Evolutionary conservation across 192 early-diverging fungal genomes (phyloP), one percentile per base, ranked within the genome.

Genomic region (Umbelopsis isabellina): DNA sequence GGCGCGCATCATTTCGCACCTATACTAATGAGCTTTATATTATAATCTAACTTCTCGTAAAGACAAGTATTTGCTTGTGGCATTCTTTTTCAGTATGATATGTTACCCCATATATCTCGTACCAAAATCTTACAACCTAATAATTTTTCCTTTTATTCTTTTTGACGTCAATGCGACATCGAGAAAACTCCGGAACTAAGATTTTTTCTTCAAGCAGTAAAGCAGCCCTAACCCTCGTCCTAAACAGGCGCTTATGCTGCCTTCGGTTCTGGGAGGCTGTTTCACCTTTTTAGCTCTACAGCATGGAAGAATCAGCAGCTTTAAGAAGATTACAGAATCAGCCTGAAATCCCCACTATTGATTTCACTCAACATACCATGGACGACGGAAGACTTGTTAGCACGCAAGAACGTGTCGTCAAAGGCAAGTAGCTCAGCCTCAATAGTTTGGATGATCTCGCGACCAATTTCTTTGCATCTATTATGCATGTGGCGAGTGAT

Each of bases 331-430:
- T 75, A 47, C 66, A 82, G 58, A 82, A 78, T 51, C 86, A 80
- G 70, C 46, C 68, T 1, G 73, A 75, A 13, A 72, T 86, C 10
- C 86, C 86, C 30, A 82, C 81, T 65, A 91, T 93, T 66, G 93
- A 94, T 81, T 93, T 94, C 75, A 89, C 91, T 13, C 82, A 92
- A 49, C 89, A 94, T 68, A 88, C 82, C 64, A 79, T 84, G 71
- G 93, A 93, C 46, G 87, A 90, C 75, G 92, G 91, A 53, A 82
- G 85, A 33, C 83, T 86, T 41, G 91, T 94, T 21, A 86, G 85
- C 45, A 95, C 94, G 13, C 77, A 73, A 7, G 91, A 92, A 49
- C 88, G 95, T 16, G 82, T 89, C 68, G 84, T 87, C 74, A 92
- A 92, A 92, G 93, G 93, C 91, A 80, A 46, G 37, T 33, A 41